Evolutionary conservation across 2,329 filamentous ascomycete genomes (phyloP).

Genomic region (Sphaerostilbella broomeana): DNA sequence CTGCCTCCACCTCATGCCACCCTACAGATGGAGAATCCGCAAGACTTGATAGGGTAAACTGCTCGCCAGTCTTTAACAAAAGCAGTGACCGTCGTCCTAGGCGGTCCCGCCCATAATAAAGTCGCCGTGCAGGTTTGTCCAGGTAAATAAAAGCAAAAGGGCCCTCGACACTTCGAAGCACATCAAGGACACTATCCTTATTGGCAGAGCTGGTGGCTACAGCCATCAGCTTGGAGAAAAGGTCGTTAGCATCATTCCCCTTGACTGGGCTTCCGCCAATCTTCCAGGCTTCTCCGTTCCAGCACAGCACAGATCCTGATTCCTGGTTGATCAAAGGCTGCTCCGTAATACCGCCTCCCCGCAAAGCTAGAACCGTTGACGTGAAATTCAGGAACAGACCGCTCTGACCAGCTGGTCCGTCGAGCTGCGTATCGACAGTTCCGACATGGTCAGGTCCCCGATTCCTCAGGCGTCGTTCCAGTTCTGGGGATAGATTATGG

Average conservation of each 20-base stretch:
- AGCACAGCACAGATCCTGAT: conserved; percentile 69
- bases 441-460: conserved; percentile 56
- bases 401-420: conserved; percentile 15
- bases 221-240: conserved; percentile 55
- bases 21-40: conserved; percentile 44
- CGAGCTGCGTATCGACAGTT: conserved; percentile 29
- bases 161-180: conserved; percentile 60
- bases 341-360: conserved; percentile 61
- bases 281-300: conserved; percentile 96
- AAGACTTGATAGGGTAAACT: conserved; percentile 64
- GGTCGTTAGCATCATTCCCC: conserved; percentile 70
- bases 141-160: conserved; percentile 88
- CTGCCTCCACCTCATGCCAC: conserved; percentile 78
- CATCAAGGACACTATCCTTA: conserved; percentile 35
- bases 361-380: conserved; percentile 86
- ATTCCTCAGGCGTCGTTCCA: conserved; percentile 43
- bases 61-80: conserved; percentile 47
- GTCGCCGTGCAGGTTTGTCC: conserved; percentile 50
- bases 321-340: conserved; percentile 63
- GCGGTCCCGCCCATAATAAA: conserved; percentile 83
- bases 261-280: conserved; percentile 50
- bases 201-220: conserved; percentile 27
- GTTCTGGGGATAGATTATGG: conserved; percentile 23
- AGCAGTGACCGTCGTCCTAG: conserved; percentile 80
- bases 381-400: conserved; percentile 53